phyloP scores from a whole-genome alignment of 768 basidiomycete species.

The Hericium erinaceus region DNA sequence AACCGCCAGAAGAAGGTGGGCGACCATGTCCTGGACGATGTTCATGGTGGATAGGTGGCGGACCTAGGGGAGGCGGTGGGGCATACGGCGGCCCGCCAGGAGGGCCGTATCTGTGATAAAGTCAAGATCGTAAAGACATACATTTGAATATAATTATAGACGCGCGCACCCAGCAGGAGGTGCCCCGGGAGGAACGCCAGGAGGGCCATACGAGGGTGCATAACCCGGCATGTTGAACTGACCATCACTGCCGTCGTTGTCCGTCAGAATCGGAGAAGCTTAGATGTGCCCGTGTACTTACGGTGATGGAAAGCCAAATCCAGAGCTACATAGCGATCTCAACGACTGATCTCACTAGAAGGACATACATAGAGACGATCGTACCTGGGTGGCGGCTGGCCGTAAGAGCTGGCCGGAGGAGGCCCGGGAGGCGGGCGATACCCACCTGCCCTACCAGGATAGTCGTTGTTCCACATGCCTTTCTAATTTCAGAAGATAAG shows the following conservation, averaged over 20 bases:
- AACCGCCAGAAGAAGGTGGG: background rate
- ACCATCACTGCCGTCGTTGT: constrained; percentile 3
- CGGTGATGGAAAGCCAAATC: constrained; percentile 8
- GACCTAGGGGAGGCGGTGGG: constrained; percentile 9
- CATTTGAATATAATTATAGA: background rate
- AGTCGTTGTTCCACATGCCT: constrained; percentile 7
- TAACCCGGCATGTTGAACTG: constrained; percentile 9
- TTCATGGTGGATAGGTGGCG: constrained; percentile 3
- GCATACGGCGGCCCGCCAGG: background rate
- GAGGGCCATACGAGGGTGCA: constrained; percentile 15
- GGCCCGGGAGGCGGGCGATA: constrained; percentile 6
- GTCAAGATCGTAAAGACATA: background rate
- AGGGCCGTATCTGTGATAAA: background rate
- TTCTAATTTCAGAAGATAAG: background rate
- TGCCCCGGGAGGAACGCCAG: constrained; percentile 12
- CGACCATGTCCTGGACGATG: constrained; percentile 12
- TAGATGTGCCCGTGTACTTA: background rate
- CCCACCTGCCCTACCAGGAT: background rate
- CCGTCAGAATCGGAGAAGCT: background rate
- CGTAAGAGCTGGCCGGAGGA: constrained; percentile 1
- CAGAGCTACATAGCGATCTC: background rate
- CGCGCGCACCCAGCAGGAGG: constrained; percentile 9
- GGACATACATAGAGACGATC: background rate
- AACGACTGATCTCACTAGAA: background rate
- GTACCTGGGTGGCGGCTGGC: constrained; percentile 2